Base-by-base conservation (phyloP, 345 rosid species). In the Populus deltoides region DNA sequence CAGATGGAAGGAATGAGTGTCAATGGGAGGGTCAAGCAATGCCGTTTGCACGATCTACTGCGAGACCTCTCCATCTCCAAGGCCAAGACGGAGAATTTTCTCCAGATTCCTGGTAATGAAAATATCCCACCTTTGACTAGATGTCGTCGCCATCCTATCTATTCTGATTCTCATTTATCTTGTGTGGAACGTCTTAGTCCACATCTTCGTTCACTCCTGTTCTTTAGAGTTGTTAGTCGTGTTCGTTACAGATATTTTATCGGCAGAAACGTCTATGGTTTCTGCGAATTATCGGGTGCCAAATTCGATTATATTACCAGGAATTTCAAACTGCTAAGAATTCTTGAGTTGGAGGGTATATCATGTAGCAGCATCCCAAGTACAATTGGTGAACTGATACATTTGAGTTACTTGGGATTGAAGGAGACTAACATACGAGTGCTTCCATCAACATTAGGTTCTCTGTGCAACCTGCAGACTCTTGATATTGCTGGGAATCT, bases 271-370 rank as follows among this genome's bases (percentile, higher is more conserved):
- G 36, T 33, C 36, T 33, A 33, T 33, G 36, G 36, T 33, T 33
- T 33, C 36, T 33, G 36, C 36, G 36, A 33, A 33, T 33, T 33
- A 33, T 33, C 36, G 36, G 36, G 36, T 33, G 36, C 6, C 36
- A 33, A 33, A 33, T 33, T 33, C 36, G 36, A 33, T 33, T 33
- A 33, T 33, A 33, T 33, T 33, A 33, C 36, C 36, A 4, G 36
- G 36, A 33, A 33, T 33, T 33, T 33, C 36, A 33, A 33, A 4
- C 36, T 33, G 36, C 36, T 79, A 1, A 76, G 85, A 49, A 41
- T 74, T 45, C 16, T 83, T 8, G 83, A 83, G 36, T 66, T 76
- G 76, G 83, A 83, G 78, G 80, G 77, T 29, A 73, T 76, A 68
- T 74, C 75, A 31, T 77, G 81, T 66, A 10, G 59, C 62, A 51